These are phyloP conservation scores for Tricladium varicosporioides DNA, from an alignment of 2,329 filamentous ascomycete genomes.

Conservation along the genomic window DNA sequence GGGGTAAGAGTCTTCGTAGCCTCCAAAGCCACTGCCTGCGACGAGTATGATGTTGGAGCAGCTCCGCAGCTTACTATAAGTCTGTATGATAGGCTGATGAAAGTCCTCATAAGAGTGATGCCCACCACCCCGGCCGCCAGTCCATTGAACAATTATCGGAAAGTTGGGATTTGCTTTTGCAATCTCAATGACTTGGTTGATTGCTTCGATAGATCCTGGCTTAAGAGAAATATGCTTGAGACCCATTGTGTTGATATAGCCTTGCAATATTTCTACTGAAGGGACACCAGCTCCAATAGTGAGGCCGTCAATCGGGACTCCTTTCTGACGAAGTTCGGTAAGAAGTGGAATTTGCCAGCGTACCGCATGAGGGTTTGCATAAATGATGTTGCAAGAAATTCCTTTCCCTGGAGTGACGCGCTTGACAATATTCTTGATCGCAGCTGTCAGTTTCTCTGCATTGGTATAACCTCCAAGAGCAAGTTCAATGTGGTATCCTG, in stretches of 20 bases:
- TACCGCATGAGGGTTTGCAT: slow-evolving; percentile 83
- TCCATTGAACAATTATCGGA: slow-evolving; percentile 88
- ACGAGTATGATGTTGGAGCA: slow-evolving; percentile 82
- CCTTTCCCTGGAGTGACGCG: slow-evolving; percentile 79
- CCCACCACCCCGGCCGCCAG: slow-evolving; percentile 84
- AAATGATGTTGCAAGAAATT: slow-evolving; percentile 84
- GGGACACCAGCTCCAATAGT: slow-evolving; percentile 90
- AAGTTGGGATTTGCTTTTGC: slow-evolving; percentile 85
- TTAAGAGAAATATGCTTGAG: slow-evolving; percentile 92
- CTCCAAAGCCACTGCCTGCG: slow-evolving; percentile 85
- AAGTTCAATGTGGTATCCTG: slow-evolving; percentile 88
- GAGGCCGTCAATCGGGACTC: slow-evolving; percentile 82
- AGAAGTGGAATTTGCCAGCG: slow-evolving; percentile 85
- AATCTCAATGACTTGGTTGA: slow-evolving; percentile 84
- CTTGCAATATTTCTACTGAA: slow-evolving; percentile 83
- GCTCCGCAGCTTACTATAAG: slow-evolving; percentile 82
- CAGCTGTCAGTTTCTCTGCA: slow-evolving; percentile 73
- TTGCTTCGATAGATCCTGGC: slow-evolving; percentile 82
- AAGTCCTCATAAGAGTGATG: slow-evolving; percentile 94
- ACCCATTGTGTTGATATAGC: slow-evolving; percentile 85
- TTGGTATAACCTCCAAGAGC: slow-evolving; percentile 85
- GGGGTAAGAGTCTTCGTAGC: slow-evolving; percentile 81
- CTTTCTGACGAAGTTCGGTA: slow-evolving; percentile 71
- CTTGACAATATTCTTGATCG: slow-evolving; percentile 77
- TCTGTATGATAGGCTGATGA: slow-evolving; percentile 80